phyloP scores from a whole-genome alignment of 179 eudicot genomes.

The Silene vulgaris region DNA sequence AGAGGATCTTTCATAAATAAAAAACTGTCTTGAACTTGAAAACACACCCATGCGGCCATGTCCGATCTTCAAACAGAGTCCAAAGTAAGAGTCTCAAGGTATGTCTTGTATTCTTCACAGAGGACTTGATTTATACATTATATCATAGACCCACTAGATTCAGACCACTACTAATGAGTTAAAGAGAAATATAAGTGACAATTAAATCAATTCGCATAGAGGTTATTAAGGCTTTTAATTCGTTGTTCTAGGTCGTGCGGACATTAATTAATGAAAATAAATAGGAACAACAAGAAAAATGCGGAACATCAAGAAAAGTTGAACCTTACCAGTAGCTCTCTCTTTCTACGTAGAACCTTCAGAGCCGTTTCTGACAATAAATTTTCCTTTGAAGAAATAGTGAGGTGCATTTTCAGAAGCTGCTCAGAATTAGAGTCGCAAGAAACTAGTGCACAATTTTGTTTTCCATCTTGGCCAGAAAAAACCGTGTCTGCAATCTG shows the following conservation, averaged over 20 bases:
- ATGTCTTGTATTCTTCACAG: too few species aligned
- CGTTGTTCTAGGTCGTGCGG: neutral
- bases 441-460: conserved; percentile 31
- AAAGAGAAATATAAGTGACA: too few species aligned
- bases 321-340: conserved; percentile 49
- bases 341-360: conserved; percentile 42
- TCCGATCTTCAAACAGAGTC: too few species aligned
- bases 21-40: too few species aligned
- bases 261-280: neutral
- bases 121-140: too few species aligned
- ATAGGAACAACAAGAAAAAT: neutral
- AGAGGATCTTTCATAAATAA: too few species aligned
- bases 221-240: too few species aligned
- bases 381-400: conserved; percentile 34
- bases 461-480: conserved; percentile 28
- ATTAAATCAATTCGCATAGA: too few species aligned
- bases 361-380: conserved; percentile 47
- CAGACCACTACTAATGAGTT: too few species aligned
- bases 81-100: too few species aligned
- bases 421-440: conserved; percentile 23
- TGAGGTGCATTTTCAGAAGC: conserved; percentile 30
- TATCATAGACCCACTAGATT: too few species aligned
- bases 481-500: conserved; percentile 22
- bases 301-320: neutral
- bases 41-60: too few species aligned